Evolutionary conservation across 2,329 filamentous ascomycete genomes (phyloP).

Genomic region (Trichophaea hybrida): DNA sequence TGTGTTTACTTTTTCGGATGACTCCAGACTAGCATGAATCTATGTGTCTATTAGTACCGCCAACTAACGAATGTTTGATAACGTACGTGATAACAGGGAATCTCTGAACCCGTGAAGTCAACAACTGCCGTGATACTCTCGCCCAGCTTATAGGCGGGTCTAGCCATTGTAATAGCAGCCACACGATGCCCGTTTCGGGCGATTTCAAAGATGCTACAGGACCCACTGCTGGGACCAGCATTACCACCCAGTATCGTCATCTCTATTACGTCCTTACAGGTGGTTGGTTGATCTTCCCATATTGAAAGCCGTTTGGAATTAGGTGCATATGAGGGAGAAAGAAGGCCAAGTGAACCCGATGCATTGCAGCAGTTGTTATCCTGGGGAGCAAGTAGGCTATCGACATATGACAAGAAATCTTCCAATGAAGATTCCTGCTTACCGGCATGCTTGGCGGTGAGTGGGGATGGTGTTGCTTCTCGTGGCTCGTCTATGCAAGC

Average conservation of each 20-base stretch:
- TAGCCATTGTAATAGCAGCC: slow-evolving; percentile 73
- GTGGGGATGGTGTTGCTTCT: slow-evolving; percentile 1
- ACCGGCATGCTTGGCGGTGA: neutral
- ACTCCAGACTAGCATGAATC: slow-evolving; percentile 63
- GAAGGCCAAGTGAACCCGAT: slow-evolving; percentile 38
- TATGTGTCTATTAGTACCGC: slow-evolving; percentile 5
- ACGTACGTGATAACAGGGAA: slow-evolving; percentile 66
- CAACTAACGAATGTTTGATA: neutral
- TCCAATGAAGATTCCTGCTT: slow-evolving; percentile 33
- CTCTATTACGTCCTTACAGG: slow-evolving; percentile 75
- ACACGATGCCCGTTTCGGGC: slow-evolving; percentile 83
- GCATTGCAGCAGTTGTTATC: slow-evolving; percentile 32
- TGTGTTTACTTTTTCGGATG: slow-evolving; percentile 66
- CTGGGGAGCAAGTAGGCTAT: slow-evolving; percentile 52
- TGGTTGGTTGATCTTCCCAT: slow-evolving; percentile 41
- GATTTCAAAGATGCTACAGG: slow-evolving; percentile 55
- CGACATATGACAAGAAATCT: slow-evolving; percentile 63
- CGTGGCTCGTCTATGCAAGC: slow-evolving; percentile 36
- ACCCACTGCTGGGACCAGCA: slow-evolving; percentile 13
- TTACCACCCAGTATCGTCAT: slow-evolving; percentile 78
- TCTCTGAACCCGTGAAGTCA: slow-evolving; percentile 63
- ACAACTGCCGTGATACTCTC: slow-evolving; percentile 73
- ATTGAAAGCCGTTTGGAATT: slow-evolving; percentile 43
- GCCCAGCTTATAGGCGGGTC: slow-evolving; percentile 76
- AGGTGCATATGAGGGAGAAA: slow-evolving; percentile 53